Conservation (phyloP, 192 early-diverging fungal species). For the Coemansia sp. region DNA sequence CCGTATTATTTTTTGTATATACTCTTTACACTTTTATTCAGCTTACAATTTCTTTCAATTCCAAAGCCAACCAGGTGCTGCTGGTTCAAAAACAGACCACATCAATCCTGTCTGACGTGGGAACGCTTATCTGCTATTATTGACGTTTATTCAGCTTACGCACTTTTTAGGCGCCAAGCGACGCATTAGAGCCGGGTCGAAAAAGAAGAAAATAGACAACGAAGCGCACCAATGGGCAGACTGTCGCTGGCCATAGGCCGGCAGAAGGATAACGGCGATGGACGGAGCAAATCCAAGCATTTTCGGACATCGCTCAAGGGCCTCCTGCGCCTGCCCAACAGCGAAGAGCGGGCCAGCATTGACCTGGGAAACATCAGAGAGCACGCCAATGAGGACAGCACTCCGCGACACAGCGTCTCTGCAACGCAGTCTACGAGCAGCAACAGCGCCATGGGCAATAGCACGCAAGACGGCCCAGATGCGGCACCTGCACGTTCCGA, state of each 20-base stretch:
- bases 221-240: constrained; percentile 32
- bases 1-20: background rate
- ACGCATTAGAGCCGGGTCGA: background rate
- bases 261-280: constrained; percentile 33
- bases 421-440: background rate
- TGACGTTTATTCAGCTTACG: background rate
- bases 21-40: background rate
- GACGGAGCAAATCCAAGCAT: constrained; percentile 27
- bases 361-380: constrained; percentile 41
- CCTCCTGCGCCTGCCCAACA: constrained; percentile 30
- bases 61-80: background rate
- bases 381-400: constrained; percentile 13
- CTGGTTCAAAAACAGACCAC: background rate
- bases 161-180: background rate
- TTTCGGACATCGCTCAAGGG: constrained; percentile 45
- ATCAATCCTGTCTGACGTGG: background rate
- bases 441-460: constrained; percentile 1
- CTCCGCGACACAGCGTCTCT: constrained; percentile 5
- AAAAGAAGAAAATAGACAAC: background rate
- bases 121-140: background rate
- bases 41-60: background rate
- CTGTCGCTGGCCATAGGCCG: constrained; percentile 45
- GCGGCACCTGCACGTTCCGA: background rate
- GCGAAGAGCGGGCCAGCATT: constrained; percentile 37
- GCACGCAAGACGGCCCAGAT: background rate